phyloP scores from a whole-genome alignment of 2,329 filamentous ascomycete genomes.

The Fusarium oxysporum region DNA sequence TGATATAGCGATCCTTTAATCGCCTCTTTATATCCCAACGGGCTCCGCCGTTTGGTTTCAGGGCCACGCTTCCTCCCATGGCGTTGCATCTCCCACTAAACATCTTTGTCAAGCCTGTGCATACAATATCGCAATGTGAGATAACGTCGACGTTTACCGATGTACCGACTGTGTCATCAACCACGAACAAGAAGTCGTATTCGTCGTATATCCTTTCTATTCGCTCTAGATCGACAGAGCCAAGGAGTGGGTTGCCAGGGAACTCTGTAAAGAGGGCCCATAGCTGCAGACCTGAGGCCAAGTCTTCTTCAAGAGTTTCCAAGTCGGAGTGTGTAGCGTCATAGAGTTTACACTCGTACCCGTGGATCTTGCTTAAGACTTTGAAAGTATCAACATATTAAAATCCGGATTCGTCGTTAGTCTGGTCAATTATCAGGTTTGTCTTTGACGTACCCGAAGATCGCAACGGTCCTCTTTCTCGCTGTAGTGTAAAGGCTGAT shows the following conservation, averaged over 20 bases:
- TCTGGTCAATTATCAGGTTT: not conserved
- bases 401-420: conserved; percentile 34
- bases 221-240: conserved; percentile 45
- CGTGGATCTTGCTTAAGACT: conserved; percentile 43
- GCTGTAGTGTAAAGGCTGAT: conserved; percentile 3
- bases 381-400: conserved; percentile 49
- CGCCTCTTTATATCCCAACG: conserved; percentile 48
- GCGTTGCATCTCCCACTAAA: conserved; percentile 67
- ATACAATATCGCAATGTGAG: conserved; percentile 59
- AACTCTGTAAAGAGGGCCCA: conserved; percentile 62
- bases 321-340: conserved; percentile 56
- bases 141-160: conserved; percentile 61
- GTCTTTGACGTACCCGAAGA: conserved; percentile 43
- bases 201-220: conserved; percentile 48
- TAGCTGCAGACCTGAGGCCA: conserved; percentile 52
- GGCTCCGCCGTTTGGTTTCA: conserved; percentile 56
- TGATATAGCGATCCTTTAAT: conserved; percentile 33
- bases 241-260: conserved; percentile 49
- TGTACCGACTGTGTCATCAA: conserved; percentile 60
- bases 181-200: conserved; percentile 54
- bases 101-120: conserved; percentile 65
- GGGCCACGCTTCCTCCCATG: conserved; percentile 59
- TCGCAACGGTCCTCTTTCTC: conserved; percentile 26
- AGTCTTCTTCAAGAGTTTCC: conserved; percentile 53
- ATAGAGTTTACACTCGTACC: conserved; percentile 56